Evolutionary conservation across 2,329 filamentous ascomycete species (phyloP), one percentile per base, ranked within the genome.

Genomic region (Trichoderma endophyticum): DNA sequence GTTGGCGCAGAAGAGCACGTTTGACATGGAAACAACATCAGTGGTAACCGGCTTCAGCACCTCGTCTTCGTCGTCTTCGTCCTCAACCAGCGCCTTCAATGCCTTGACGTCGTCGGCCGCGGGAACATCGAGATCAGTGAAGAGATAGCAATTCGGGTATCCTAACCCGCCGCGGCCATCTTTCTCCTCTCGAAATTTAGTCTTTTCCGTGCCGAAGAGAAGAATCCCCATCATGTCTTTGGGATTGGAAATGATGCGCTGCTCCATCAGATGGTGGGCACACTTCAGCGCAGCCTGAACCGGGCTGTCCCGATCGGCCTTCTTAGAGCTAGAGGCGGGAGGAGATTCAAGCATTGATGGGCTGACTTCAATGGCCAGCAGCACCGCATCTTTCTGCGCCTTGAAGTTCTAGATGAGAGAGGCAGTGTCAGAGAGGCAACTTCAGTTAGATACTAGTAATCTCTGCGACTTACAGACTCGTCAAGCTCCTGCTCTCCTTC

Each of bases 201-300:
- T 93, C 81, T 93, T 89, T 78, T 97, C 86, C 0, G 96, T 99
- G 9, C 95, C 95, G 79, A 97, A 99, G 0, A 99, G 86, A 48
- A 99, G 81, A 30, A 99, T 92, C 2, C 95, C 95, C 88, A 99
- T 98, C 93, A 98, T 97, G 74, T 99, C 96, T 78, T 92, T 95
- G 1, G 96, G 96, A 73, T 95, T 95, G 4, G 95, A 95, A 77
- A 99, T 98, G 81, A 99, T 98, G 77, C 96, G 93, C 83, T 98
- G 95, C 83, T 98, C 94, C 93, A 99, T 98, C 68, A 99, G 86
- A 78, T 94, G 90, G 78, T 97, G 97, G 72, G 95, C 96, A 77
- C 94, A 98, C 86, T 97, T 97, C 64, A 99, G 83, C 4, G 96
- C 95, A 18, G 95, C 95, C 67, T 91, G 87, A 1, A 94, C 86